phyloP scores from a whole-genome alignment of 1,139 yeast genomes.

The Kodamaea arcana region DNA sequence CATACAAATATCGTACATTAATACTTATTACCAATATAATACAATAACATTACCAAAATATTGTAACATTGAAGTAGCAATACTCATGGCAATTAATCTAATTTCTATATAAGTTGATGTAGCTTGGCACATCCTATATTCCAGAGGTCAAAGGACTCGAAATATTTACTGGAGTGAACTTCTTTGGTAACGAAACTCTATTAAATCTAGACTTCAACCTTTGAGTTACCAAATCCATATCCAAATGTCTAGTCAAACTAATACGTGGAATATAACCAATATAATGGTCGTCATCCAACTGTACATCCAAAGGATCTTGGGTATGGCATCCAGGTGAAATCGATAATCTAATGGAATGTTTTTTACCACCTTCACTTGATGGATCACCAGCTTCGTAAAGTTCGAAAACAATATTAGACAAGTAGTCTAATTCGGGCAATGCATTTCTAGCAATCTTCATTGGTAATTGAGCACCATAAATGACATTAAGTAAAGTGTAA shows the following conservation, averaged over 20 bases:
- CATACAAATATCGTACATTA: too few species aligned
- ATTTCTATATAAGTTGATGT: too few species aligned
- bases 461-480: constrained; percentile 92
- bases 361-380: constrained; percentile 57
- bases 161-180: constrained; percentile 84
- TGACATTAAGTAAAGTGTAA: constrained; percentile 84
- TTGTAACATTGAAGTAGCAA: too few species aligned
- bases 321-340: constrained; percentile 98
- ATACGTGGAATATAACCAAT: constrained; percentile 93
- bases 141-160: constrained; percentile 55
- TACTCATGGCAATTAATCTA: background rate
- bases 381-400: constrained; percentile 77
- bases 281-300: constrained; percentile 92
- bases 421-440: constrained; percentile 90
- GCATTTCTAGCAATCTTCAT: constrained; percentile 93
- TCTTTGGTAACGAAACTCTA: constrained; percentile 87
- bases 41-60: too few species aligned
- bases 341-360: constrained; percentile 82
- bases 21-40: too few species aligned
- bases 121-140: too few species aligned
- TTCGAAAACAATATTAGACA: constrained; percentile 93
- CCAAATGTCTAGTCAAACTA: constrained; percentile 87
- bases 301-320: constrained; percentile 94
- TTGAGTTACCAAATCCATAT: constrained; percentile 83
- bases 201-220: constrained; percentile 77